Percentiles rank a stretch among this genome's conserved stretches.
Evolutionary conservation across 805 yeast species (phyloP).

Genomic region (Ogataea polymorpha): DNA sequence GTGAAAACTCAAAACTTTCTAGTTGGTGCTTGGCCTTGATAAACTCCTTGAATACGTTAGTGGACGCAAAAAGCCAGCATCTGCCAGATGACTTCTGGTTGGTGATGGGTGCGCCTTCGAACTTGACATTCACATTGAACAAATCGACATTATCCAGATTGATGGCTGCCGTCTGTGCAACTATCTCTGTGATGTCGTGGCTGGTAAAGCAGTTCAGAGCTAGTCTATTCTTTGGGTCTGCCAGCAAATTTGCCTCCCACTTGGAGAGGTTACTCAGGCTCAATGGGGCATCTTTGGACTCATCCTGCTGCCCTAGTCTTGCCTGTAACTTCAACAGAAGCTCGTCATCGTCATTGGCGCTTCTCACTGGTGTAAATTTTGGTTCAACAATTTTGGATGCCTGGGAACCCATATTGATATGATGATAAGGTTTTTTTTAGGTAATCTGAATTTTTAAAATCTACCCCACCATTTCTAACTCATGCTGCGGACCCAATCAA

Average conservation of each 20-base stretch:
- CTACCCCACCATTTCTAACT: constrained; percentile 5
- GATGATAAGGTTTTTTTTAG: constrained; percentile 3
- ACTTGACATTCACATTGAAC: constrained; percentile 43
- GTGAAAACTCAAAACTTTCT: constrained; percentile 73
- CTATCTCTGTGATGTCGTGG: constrained; percentile 41
- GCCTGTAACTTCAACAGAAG: constrained; percentile 31
- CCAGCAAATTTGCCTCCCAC: constrained; percentile 46
- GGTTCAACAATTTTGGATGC: constrained; percentile 23
- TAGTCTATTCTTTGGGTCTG: constrained; percentile 48
- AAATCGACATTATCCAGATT: constrained; percentile 34
- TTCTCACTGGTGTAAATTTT: constrained; percentile 18
- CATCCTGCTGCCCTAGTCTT: constrained; percentile 14
- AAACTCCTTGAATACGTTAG: constrained; percentile 68
- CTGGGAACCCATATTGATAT: constrained; percentile 26
- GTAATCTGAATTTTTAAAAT: background rate
- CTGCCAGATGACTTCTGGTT: constrained; percentile 78
- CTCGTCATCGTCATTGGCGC: constrained; percentile 28
- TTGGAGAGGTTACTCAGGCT: constrained; percentile 30
- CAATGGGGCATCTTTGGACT: constrained; percentile 29
- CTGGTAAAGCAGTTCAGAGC: constrained; percentile 55
- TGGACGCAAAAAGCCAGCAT: constrained; percentile 88
- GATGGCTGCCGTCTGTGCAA: constrained; percentile 35
- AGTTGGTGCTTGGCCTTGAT: constrained; percentile 62
- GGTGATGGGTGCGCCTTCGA: constrained; percentile 63
- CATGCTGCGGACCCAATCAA: constrained; percentile 1